Conservation (phyloP, 495 filamentous ascomycete species). For the Stereocaulon alpinum region DNA sequence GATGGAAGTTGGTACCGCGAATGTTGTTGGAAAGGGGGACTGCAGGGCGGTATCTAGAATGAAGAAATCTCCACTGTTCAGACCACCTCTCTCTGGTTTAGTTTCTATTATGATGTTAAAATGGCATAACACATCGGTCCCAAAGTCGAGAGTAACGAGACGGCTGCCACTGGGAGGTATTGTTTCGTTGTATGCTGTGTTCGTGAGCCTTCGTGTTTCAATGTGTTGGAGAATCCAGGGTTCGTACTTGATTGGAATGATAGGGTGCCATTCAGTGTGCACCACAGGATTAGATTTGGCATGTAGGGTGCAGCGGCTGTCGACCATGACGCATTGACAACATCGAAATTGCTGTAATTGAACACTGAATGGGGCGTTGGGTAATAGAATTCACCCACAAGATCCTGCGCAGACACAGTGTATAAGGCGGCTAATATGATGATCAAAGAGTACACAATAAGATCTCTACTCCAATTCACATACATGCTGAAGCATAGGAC, state of each 20-base stretch:
- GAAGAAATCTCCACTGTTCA: background rate
- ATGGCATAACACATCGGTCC: background rate
- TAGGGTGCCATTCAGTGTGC: background rate
- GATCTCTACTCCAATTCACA: too few relatives aligned
- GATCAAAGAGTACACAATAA: too few relatives aligned
- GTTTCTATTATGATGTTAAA: background rate
- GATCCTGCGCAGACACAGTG: background rate
- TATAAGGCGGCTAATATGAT: background rate
- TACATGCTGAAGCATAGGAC: background rate
- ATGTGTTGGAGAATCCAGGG: background rate
- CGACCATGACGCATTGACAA: constrained; percentile 3
- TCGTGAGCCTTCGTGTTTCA: background rate
- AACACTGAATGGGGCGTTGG: background rate
- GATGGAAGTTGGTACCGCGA: background rate
- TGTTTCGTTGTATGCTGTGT: background rate
- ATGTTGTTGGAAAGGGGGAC: background rate
- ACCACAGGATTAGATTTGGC: background rate
- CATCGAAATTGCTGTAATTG: background rate
- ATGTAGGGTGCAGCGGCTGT: background rate
- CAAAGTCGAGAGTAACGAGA: background rate
- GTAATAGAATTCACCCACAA: background rate
- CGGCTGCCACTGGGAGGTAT: background rate
- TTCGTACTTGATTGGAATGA: background rate
- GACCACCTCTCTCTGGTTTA: background rate
- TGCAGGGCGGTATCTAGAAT: background rate